Percentiles rank a stretch among this genome's conserved stretches.
phyloP scores from a whole-genome alignment of 768 basidiomycete species.

The Pleurotus salmoneostramineus region DNA sequence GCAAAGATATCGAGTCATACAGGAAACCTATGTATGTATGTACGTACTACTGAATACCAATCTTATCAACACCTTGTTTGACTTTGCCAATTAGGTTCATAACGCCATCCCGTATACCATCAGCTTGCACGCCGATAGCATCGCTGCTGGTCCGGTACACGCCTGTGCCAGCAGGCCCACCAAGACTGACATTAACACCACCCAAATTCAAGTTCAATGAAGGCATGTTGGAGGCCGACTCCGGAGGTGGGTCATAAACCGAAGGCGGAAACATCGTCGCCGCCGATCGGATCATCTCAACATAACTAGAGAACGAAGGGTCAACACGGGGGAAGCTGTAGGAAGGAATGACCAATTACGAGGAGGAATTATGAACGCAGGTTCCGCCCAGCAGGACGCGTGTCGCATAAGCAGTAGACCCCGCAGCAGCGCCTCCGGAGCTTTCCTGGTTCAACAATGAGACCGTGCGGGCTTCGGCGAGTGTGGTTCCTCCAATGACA shows the following conservation, averaged over 20 bases:
- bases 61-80: conserved; percentile 76
- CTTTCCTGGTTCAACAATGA: conserved; percentile 84
- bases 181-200: conserved; percentile 89
- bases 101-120: conserved; percentile 87
- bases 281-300: conserved; percentile 84
- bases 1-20: too few relatives aligned
- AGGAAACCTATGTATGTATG: too few relatives aligned
- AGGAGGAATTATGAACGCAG: conserved; percentile 91
- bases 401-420: conserved; percentile 31
- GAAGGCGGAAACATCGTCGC: conserved; percentile 57
- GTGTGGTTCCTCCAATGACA: conserved; percentile 94
- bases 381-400: conserved; percentile 90
- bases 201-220: conserved; percentile 90
- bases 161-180: conserved; percentile 79
- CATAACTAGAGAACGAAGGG: conserved; percentile 49
- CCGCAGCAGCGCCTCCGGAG: conserved; percentile 49
- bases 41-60: conserved; percentile 35
- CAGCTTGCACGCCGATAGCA: conserved; percentile 71
- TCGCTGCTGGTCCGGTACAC: conserved; percentile 82
- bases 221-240: conserved; percentile 68
- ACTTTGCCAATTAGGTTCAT: conserved; percentile 86
- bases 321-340: not conserved
- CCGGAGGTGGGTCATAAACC: conserved; percentile 74
- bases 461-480: conserved; percentile 88
- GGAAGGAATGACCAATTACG: conserved; percentile 41